Base-by-base conservation (phyloP, 1,284 basidiomycete genomes). In the Fistulinella cinereoalba region DNA sequence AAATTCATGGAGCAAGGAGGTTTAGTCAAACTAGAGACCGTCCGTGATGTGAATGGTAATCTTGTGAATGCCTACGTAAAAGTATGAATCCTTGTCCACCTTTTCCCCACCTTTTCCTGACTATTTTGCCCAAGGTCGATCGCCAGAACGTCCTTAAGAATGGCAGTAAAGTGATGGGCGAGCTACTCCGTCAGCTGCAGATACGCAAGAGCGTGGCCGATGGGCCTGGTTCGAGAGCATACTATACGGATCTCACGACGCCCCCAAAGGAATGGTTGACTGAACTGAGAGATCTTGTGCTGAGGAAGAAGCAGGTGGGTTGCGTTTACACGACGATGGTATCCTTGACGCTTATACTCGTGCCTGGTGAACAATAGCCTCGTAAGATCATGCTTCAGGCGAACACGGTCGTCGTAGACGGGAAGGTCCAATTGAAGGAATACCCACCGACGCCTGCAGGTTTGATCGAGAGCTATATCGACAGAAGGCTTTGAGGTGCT, bases 181-280 rank as follows among this genome's bases (percentile, higher is more conserved):
- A 84, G 58, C 77, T 92, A 22, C 72, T 92, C 34, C 62, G 90
- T 44, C 80, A 90, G 50, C 71, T 92, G 5, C 89, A 92, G 65
- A 83, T 91, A 34, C 80, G 82, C 52, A 92, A 85, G 76, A 87
- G 85, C 61, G 88, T 85, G 1, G 90, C 89, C 16, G 89, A 92
- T 62, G 88, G 83, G 24, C 66, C 78, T 10, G 88, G 88, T 2
- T 83, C 89, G 7, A 78, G 82, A 33, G 69, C 76, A 51, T 92
- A 81, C 70, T 92, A 91, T 63, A 83, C 76, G 13, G 73, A 80
- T 32, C 71, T 92, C 48, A 92, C 90, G 9, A 81, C 76, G 24
- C 89, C 89, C 8, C 65, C 80, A 37, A 65, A 72, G 32, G 79
- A 79, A 5, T 92, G 89, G 88, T 75, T 83, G 42, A 77, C 77